Percentiles rank a stretch among this genome's conserved stretches.
phyloP scores from a whole-genome alignment of 257 asterid genomes.

The Solanum paucissectum region DNA sequence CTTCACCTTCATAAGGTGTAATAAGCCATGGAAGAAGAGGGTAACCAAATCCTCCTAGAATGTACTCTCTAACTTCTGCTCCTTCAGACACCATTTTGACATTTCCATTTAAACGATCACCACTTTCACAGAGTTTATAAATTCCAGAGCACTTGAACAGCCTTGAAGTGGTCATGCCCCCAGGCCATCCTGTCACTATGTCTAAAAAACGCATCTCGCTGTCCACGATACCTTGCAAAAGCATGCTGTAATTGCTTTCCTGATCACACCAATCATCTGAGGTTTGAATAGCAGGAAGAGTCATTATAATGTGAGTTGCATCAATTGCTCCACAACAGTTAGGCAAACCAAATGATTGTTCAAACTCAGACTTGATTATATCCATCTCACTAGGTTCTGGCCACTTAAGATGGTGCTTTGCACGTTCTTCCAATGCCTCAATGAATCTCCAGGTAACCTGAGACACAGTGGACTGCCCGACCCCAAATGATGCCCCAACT shows the following conservation, averaged over 20 bases:
- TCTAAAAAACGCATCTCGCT: slow-evolving; percentile 59
- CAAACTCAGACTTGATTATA: slow-evolving; percentile 46
- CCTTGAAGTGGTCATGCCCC: slow-evolving; percentile 80
- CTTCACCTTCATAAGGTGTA: slow-evolving; percentile 52
- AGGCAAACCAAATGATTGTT: slow-evolving; percentile 50
- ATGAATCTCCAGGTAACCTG: slow-evolving; percentile 97
- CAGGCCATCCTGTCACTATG: slow-evolving; percentile 94
- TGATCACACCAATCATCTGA: slow-evolving; percentile 96
- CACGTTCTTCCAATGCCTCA: slow-evolving; percentile 92
- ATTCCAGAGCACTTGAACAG: slow-evolving; percentile 65
- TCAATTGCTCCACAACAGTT: slow-evolving; percentile 96
- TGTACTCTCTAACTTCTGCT: slow-evolving; percentile 53
- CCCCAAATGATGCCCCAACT: slow-evolving; percentile 91
- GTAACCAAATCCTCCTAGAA: slow-evolving; percentile 62
- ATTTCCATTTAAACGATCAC: slow-evolving; percentile 52
- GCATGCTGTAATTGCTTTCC: slow-evolving; percentile 83
- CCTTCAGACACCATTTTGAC: slow-evolving; percentile 13
- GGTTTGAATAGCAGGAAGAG: slow-evolving; percentile 89
- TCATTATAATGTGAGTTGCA: slow-evolving; percentile 81
- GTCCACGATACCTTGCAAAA: slow-evolving; percentile 81
- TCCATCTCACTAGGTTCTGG: slow-evolving; percentile 46
- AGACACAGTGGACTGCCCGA: slow-evolving; percentile 95
- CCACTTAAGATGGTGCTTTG: slow-evolving; percentile 85
- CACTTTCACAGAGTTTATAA: slow-evolving; percentile 65
- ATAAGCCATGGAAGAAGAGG: slow-evolving; percentile 97